Evolutionary conservation across 345 rosid species (phyloP), one percentile per base, ranked within the genome.

Genomic region (Linum usitatissimum): DNA sequence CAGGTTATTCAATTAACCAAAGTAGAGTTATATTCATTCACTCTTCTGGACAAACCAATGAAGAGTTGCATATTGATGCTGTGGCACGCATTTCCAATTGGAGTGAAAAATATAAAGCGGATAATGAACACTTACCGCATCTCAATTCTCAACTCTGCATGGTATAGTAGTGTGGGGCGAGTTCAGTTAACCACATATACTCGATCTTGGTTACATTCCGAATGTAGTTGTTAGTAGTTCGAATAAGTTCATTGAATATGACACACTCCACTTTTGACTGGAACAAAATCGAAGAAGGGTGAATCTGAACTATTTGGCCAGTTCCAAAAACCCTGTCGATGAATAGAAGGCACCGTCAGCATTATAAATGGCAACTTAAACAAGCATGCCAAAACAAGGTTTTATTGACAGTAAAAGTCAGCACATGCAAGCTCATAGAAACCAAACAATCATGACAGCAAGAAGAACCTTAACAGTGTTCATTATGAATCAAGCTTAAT

Each of bases 81-180:
- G 28, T 8, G 6, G 40, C 17, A 9, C 20, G 56, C 62, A 62
- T 19, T 55, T 20, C 30, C 36, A 60, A 30, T 42, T 55, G 21
- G 36, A 1, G 4, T 51, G 18, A 21, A 38, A 10, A 55, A 31
- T 18, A 17, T 20, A 55, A 42, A 36, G 66, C 18, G 28, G 23
- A 31, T 18, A 34, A 9, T 42, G 62, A 65, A 20, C 13, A 12
- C 66, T 12, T 72, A 72, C 71, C 61, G 67, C 30, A 42, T 42
- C 51, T 45, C 38, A 7, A 62, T n/a, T 14, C 59, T 81, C 61
- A 83, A 55, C 75, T 79, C 61, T 74, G 77, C 68, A 77, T 74
- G 61, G 81, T 72, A 73, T 84, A 89, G 68, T 76, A 88, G 67
- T 89, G 95, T 57, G 96, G 87, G 72, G 96, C 98, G 76, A 86